Evolutionary conservation across 2,329 filamentous ascomycete species (phyloP), one percentile per base, ranked within the genome.

Genomic region (Trichoderma sp.): DNA sequence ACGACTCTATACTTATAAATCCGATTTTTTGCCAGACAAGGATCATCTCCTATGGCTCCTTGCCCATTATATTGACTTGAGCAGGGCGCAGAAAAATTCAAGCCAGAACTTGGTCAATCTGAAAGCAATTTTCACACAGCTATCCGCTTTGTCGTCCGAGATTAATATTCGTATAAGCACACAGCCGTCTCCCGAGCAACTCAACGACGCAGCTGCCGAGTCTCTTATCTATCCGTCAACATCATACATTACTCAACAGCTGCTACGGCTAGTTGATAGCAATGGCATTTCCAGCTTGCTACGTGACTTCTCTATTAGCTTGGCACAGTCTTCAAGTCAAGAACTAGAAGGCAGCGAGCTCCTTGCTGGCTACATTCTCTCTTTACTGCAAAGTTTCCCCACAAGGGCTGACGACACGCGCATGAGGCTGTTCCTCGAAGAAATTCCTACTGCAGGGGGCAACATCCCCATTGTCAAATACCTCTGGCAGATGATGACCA

Each of bases 281-380:
- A 86, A 89, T 55, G 92, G 91, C 49, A 92, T 97, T 66, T 88
- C 90, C 0, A 75, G 75, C 16, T 73, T 80, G 40, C 67, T 81
- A 8, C 72, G 71, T n/a, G 76, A 80, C 58, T 79, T 81, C 56
- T 78, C 79, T 1, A 71, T 67, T 49, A 79, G 73, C 55, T 66
- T 79, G 53, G 73, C 75, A 7, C 71, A 75, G n/a, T 76, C 79
- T 6, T 76, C 75, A 43, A 73, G 59, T 7, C 74, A 77, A 52
- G 75, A 78, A 13, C 74, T 77, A n/a, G 74, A 77, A 24, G 77
- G 76, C 5, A 77, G 92, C 2, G 91, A 91, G 73, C 82, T 93
- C 14, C 83, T 97, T 49, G 93, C 95, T 14, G 93, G 91, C 33
- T 98, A 97, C 76, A 93, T 94, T 3, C 83, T 98, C 49, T 94